Conservation (phyloP, 2,329 filamentous ascomycete genomes). For the Penicillium expansum region DNA sequence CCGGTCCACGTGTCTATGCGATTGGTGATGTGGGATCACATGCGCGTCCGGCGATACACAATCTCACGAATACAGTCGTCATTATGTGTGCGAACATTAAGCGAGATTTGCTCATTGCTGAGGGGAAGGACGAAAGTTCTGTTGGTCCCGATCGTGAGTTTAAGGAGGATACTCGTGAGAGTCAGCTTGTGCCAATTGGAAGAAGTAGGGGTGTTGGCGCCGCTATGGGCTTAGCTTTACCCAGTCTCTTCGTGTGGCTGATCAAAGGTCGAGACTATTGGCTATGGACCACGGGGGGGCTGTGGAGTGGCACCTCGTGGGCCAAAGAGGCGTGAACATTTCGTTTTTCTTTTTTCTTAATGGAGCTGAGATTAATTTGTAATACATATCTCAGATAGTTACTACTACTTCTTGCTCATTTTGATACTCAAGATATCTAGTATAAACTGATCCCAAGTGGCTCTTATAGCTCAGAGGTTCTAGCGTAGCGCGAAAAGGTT, state of each 20-base stretch:
- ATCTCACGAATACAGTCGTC: slow-evolving; percentile 43
- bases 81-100: slow-evolving; percentile 50
- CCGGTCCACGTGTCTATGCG: slow-evolving; percentile 45
- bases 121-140: slow-evolving; percentile 14
- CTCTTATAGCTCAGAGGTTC: too few relatives aligned
- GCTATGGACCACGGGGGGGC: slow-evolving; percentile 48
- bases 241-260: slow-evolving; percentile 49
- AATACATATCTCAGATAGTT: too few relatives aligned
- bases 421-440: too few relatives aligned
- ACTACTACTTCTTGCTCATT: too few relatives aligned
- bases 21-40: slow-evolving; percentile 47
- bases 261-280: slow-evolving; percentile 55
- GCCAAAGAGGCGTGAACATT: slow-evolving; percentile 39
- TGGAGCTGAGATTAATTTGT: neutral
- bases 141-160: slow-evolving; percentile 33
- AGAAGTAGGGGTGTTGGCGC: slow-evolving; percentile 47
- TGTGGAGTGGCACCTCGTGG: slow-evolving; percentile 56
- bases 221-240: slow-evolving; percentile 44
- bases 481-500: too few relatives aligned
- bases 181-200: slow-evolving; percentile 51
- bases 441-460: too few relatives aligned
- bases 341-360: neutral
- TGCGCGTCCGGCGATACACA: slow-evolving; percentile 45
- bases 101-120: slow-evolving; percentile 44
- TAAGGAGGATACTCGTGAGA: slow-evolving; percentile 46